These are phyloP conservation scores for Nyssa sinensis DNA, from an alignment of 148 eudicot genomes.

Conservation along the genomic window DNA sequence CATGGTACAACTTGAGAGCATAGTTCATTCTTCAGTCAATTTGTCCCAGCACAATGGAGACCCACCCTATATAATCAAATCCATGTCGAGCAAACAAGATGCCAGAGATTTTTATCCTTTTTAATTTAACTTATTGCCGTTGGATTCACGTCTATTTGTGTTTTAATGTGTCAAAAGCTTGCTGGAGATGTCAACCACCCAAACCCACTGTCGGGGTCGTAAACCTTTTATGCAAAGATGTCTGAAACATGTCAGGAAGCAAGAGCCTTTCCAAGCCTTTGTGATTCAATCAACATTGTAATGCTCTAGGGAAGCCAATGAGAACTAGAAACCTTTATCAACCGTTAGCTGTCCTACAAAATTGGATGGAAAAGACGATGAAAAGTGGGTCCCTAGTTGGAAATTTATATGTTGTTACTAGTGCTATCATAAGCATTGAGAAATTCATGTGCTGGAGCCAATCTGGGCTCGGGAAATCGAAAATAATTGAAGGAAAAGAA, in stretches of 20 bases:
- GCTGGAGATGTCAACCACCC: neutral
- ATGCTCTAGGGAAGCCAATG: slow-evolving; percentile 6
- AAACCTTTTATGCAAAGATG: neutral
- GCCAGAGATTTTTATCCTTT: neutral
- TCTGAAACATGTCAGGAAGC: neutral
- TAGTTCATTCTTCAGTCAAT: neutral
- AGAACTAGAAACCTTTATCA: too few species aligned
- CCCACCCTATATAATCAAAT: slow-evolving; percentile 2
- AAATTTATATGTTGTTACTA: neutral
- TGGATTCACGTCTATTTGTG: slow-evolving; percentile 1
- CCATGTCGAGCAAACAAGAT: neutral
- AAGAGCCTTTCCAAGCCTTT: neutral
- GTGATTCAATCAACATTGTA: slow-evolving; percentile 11
- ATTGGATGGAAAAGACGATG: neutral
- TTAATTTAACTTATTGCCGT: neutral
- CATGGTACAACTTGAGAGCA: slow-evolving; percentile 4
- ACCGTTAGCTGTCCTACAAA: slow-evolving; percentile 13
- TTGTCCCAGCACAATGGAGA: slow-evolving; percentile 16
- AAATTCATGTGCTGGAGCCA: slow-evolving; percentile 5
- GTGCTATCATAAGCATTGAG: neutral
- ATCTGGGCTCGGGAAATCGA: neutral
- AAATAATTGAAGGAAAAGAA: too few species aligned
- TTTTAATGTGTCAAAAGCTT: slow-evolving; percentile 3
- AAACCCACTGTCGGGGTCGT: slow-evolving; percentile 7
- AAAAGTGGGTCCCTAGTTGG: neutral